A percentile compares a stretch with the other conserved stretches of the same genome.
These are phyloP conservation scores for Epicoccum sorghinum DNA, from an alignment of 2,329 filamentous ascomycete species.

Conservation along the genomic window DNA sequence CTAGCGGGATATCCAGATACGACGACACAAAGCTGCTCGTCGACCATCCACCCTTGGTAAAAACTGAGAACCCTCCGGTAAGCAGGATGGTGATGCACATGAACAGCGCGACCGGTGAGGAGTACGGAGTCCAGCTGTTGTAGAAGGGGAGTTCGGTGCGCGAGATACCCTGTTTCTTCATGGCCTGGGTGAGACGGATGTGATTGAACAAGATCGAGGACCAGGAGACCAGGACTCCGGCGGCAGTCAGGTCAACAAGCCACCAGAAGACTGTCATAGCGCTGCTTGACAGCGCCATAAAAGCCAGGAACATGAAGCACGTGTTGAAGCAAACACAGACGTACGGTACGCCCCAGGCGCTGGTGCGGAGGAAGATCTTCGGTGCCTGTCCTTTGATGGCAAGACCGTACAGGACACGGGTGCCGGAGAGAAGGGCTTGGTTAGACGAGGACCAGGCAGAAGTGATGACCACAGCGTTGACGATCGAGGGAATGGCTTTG, in stretches of 20 bases:
- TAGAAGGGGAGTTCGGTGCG: slow-evolving; percentile 47
- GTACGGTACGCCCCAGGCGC: slow-evolving; percentile 49
- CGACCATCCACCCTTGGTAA: slow-evolving; percentile 53
- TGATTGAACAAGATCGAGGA: slow-evolving; percentile 61
- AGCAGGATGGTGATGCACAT: slow-evolving; percentile 67
- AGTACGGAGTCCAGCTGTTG: slow-evolving; percentile 45
- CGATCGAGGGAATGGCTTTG: slow-evolving; percentile 68
- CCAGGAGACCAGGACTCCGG: slow-evolving; percentile 60
- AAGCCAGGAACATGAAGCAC: slow-evolving; percentile 53
- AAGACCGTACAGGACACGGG: slow-evolving; percentile 55
- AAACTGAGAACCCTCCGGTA: slow-evolving; percentile 64
- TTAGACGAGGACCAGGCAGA: slow-evolving; percentile 73
- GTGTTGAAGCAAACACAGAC: slow-evolving; percentile 42
- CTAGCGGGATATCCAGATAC: slow-evolving; percentile 46
- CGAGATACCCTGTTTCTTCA: slow-evolving; percentile 58
- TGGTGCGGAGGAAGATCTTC: slow-evolving; percentile 54
- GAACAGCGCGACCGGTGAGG: slow-evolving; percentile 40
- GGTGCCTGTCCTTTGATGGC: slow-evolving; percentile 59
- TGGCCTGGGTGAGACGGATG: slow-evolving; percentile 58
- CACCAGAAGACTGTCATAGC: slow-evolving; percentile 63
- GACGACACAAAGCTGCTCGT: slow-evolving; percentile 42
- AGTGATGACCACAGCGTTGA: slow-evolving; percentile 77
- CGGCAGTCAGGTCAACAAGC: slow-evolving; percentile 71
- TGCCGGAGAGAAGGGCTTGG: slow-evolving; percentile 62
- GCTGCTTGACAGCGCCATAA: slow-evolving; percentile 53